These are phyloP conservation scores for Mesotaenium endlicherianum DNA, from an alignment of 139 green algal species.

Conservation along the genomic window DNA sequence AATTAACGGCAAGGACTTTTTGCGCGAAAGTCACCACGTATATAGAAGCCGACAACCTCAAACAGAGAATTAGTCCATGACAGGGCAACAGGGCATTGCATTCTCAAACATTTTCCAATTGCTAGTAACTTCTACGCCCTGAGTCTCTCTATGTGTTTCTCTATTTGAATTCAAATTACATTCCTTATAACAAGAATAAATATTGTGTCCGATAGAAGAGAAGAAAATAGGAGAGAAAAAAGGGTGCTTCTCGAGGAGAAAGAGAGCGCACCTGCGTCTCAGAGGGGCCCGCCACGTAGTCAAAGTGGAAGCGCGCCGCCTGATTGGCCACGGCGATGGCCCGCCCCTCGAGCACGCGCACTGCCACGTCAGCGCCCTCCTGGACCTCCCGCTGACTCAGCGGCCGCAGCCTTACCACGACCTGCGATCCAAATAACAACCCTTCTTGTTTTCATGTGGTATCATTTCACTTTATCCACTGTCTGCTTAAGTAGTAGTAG, in stretches of 20 bases:
- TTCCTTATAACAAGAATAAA: background rate
- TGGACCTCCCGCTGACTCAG: conserved; percentile 13
- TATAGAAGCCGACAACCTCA: too few relatives aligned
- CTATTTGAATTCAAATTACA: background rate
- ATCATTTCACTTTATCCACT: too few relatives aligned
- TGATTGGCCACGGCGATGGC: conserved; percentile 1
- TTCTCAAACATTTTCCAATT: background rate
- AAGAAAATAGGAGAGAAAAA: background rate
- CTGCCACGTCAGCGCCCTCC: background rate
- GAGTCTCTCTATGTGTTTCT: background rate
- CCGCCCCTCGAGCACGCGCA: background rate
- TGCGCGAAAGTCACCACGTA: too few relatives aligned
- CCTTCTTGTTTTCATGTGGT: too few relatives aligned
- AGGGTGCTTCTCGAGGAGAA: background rate
- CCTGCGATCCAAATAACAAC: too few relatives aligned
- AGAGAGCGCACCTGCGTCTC: conserved; percentile 5
- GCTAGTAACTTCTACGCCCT: background rate
- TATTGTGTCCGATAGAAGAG: background rate
- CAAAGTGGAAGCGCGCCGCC: conserved; percentile 23
- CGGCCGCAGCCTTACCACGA: conserved; percentile 11
- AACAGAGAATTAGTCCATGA: too few relatives aligned
- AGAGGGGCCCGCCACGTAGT: conserved; percentile 26
- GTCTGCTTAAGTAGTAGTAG: too few relatives aligned
- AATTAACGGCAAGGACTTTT: too few relatives aligned
- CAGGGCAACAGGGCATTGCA: background rate